A percentile compares a stretch with the other conserved stretches of the same genome.
These are phyloP conservation scores for Boechera divaricarpa DNA, from an alignment of 345 rosid genomes.

Conservation along the genomic window DNA sequence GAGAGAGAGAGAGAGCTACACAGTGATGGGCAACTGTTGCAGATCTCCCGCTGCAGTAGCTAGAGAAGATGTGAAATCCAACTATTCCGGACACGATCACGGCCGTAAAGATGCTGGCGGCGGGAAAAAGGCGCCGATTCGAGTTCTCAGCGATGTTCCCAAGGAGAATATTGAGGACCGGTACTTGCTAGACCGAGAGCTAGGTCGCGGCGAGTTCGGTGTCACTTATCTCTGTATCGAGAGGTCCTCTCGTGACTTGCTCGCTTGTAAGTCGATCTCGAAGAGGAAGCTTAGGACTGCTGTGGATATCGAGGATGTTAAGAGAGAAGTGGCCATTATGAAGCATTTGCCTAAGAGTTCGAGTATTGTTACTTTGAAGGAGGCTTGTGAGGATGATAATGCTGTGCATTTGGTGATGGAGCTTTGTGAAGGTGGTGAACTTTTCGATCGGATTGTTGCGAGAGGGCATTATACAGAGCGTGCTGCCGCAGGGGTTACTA, in stretches of 20 bases:
- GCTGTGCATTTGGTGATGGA: constrained; percentile 99
- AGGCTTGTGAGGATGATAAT: constrained; percentile 95
- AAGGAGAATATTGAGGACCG: constrained; percentile 92
- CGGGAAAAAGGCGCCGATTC: constrained; percentile 69
- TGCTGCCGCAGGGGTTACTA: constrained; percentile 90
- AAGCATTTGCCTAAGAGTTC: constrained; percentile 87
- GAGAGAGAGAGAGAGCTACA: background rate
- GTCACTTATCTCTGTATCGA: constrained; percentile 96
- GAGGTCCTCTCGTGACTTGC: constrained; percentile 70
- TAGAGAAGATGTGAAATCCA: constrained; percentile 93
- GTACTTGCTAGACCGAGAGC: constrained; percentile 91
- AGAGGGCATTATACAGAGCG: constrained; percentile 98
- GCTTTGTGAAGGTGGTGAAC: constrained; percentile 99
- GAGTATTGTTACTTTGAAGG: constrained; percentile 88
- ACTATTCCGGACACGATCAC: constrained; percentile 73
- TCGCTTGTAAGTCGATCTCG: constrained; percentile 95
- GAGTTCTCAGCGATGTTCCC: constrained; percentile 75
- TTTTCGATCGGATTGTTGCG: constrained; percentile 99
- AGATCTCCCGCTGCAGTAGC: constrained; percentile 99
- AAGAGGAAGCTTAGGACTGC: constrained; percentile 95
- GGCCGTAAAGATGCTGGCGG: constrained; percentile 58
- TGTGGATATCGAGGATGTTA: constrained; percentile 93
- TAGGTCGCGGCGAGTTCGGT: constrained; percentile 99
- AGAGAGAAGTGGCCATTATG: constrained; percentile 98
- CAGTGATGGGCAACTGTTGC: constrained; percentile 93